These are phyloP conservation scores for Cladosporium sp. DNA, from an alignment of 2,329 filamentous ascomycete species.

Conservation along the genomic window DNA sequence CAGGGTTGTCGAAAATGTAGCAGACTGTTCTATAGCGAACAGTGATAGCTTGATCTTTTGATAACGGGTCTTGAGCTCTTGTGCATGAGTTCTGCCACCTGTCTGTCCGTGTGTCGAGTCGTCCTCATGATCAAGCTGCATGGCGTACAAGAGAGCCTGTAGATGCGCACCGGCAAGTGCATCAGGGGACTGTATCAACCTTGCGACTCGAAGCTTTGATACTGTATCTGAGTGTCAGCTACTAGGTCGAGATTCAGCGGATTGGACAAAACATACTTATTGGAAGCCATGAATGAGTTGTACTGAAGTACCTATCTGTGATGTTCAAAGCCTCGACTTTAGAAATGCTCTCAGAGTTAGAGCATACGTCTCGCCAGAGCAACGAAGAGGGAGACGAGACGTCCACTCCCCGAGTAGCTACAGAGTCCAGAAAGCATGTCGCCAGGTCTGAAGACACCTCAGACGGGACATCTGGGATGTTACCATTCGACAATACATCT, in stretches of 20 bases:
- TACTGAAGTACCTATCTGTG: constrained; percentile 7
- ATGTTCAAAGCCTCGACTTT: constrained; percentile 7
- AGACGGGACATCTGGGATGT: neutral
- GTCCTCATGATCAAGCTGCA: constrained; percentile 12
- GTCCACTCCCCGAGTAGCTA: constrained; percentile 14
- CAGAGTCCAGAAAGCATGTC: constrained; percentile 16
- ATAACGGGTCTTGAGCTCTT: neutral
- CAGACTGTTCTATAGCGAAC: constrained; percentile 15
- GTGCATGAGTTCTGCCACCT: neutral
- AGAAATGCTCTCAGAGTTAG: neutral
- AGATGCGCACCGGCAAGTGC: neutral
- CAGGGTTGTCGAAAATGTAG: constrained; percentile 15
- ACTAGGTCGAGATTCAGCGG: neutral
- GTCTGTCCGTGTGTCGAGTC: neutral
- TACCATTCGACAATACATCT: neutral
- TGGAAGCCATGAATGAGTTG: constrained; percentile 16
- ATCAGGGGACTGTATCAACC: neutral
- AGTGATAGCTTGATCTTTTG: constrained; percentile 15
- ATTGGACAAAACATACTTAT: constrained; percentile 4
- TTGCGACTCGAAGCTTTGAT: constrained; percentile 3
- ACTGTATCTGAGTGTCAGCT: neutral
- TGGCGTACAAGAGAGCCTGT: constrained; percentile 13
- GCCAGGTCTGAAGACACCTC: neutral
- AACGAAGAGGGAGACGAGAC: neutral
- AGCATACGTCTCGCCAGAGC: constrained; percentile 14